Evolutionary conservation across 2,329 filamentous ascomycete species (phyloP).

Genomic region (Cercospora brassicicola): DNA sequence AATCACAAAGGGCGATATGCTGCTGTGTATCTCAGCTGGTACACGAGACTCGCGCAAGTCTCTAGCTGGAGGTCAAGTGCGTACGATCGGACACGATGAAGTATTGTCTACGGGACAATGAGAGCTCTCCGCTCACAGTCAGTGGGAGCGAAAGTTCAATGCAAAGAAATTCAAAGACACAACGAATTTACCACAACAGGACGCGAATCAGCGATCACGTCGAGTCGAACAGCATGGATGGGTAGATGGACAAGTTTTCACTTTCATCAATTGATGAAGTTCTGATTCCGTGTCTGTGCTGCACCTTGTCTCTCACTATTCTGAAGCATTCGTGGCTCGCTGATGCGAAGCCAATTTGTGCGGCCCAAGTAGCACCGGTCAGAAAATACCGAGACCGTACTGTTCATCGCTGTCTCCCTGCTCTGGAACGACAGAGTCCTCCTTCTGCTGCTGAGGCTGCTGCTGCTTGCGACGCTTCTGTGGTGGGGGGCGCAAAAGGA

Average conservation of each 20-base stretch:
- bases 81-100: background rate
- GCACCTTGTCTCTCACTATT: background rate
- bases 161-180: background rate
- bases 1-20: background rate
- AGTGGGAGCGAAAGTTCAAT: background rate
- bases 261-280: background rate
- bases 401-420: background rate
- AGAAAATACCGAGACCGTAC: background rate
- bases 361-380: background rate
- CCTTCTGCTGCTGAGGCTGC: background rate
- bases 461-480: slow-evolving; percentile 7
- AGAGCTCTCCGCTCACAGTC: background rate
- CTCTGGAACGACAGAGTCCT: background rate
- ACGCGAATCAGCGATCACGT: background rate
- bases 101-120: background rate
- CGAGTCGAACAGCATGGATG: background rate
- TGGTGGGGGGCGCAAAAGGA: background rate
- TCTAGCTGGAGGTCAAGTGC: background rate
- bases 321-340: background rate
- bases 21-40: background rate
- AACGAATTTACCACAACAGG: background rate
- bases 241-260: background rate
- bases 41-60: background rate
- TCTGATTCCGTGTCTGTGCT: background rate
- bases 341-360: background rate